phyloP scores from a whole-genome alignment of 305 asterid genomes.

The Salvia sclarea region DNA sequence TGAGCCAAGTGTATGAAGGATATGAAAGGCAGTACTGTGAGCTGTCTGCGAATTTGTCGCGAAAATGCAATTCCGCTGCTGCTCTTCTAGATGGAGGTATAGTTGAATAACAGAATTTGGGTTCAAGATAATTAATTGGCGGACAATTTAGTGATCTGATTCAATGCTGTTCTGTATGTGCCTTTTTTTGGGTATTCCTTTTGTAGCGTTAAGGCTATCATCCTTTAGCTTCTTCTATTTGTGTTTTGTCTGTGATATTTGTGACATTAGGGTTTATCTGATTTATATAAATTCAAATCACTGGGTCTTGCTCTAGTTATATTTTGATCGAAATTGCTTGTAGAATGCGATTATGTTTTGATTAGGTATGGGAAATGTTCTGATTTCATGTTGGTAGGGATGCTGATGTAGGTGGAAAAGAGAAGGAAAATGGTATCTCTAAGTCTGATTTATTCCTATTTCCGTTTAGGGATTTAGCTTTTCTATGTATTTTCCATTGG shows the following conservation, averaged over 20 bases:
- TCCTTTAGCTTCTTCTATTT: conserved; percentile 19
- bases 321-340: not conserved
- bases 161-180: conserved; percentile 6
- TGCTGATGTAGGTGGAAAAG: conserved; percentile 8
- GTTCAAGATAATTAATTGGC: conserved; percentile 4
- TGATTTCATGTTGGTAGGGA: conserved; percentile 3
- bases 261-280: conserved; percentile 33
- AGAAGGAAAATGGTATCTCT: conserved; percentile 17
- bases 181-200: not conserved
- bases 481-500: not conserved
- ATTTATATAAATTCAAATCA: not conserved
- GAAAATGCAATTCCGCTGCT: conserved; percentile 72
- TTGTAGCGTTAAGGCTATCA: not conserved
- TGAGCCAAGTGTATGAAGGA: conserved; percentile 92
- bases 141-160: conserved; percentile 29
- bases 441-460: not conserved
- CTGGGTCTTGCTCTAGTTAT: not conserved
- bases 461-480: not conserved
- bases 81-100: conserved; percentile 72
- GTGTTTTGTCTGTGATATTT: conserved; percentile 13
- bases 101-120: conserved; percentile 12
- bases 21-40: conserved; percentile 96
- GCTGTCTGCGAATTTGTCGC: conserved; percentile 80
- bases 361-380: not conserved
- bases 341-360: not conserved